Conservation (phyloP, 2,329 filamentous ascomycete species). For the Phoma sp. region DNA sequence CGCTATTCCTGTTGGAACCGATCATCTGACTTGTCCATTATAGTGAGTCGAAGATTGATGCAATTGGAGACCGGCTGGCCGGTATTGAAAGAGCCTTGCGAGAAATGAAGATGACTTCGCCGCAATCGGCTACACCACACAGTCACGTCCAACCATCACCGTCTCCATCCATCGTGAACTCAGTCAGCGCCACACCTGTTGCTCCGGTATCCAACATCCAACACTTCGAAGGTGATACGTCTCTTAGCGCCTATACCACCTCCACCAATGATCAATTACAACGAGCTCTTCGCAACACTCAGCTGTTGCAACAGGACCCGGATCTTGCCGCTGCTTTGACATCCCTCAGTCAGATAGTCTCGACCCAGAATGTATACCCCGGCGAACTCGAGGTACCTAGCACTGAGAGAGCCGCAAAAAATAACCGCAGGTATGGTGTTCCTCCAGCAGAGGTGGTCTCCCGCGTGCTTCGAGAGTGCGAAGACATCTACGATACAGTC, state of each 20-base stretch:
- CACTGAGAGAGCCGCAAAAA: not conserved
- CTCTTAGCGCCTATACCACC: slow-evolving; percentile 14
- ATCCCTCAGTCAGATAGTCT: slow-evolving; percentile 20
- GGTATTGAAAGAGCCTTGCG: slow-evolving; percentile 40
- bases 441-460: slow-evolving; percentile 18
- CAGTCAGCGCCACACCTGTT: slow-evolving; percentile 45
- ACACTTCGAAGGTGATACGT: slow-evolving; percentile 19
- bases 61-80: slow-evolving; percentile 34
- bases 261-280: slow-evolving; percentile 18
- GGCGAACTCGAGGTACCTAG: slow-evolving; percentile 6
- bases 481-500: slow-evolving; percentile 12
- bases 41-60: slow-evolving; percentile 51
- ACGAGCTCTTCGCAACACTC: slow-evolving; percentile 11
- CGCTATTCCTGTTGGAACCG: not conserved
- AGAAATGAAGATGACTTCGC: slow-evolving; percentile 7
- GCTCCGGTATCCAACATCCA: slow-evolving; percentile 40
- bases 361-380: slow-evolving; percentile 9
- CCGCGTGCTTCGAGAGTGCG: slow-evolving; percentile 13
- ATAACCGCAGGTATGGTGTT: slow-evolving; percentile 1
- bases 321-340: slow-evolving; percentile 16
- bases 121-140: not conserved
- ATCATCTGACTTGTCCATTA: not conserved
- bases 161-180: slow-evolving; percentile 11
- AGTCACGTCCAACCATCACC: not conserved
- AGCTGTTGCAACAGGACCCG: slow-evolving; percentile 12